Conservation (phyloP, 768 basidiomycete species). For the Hygrophorus pudorinus region DNA sequence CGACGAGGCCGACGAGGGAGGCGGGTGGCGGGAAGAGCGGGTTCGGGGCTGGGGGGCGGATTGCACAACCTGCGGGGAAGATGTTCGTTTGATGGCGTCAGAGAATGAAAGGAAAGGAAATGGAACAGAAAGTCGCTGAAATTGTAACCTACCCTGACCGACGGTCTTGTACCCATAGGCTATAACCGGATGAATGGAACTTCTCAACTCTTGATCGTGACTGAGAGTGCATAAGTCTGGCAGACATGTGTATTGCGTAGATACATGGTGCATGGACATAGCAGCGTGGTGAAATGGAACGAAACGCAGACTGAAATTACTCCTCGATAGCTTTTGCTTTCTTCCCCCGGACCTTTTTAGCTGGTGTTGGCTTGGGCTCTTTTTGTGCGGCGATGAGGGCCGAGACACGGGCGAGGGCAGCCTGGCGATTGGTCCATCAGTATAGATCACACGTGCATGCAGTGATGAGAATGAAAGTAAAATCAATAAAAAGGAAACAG, state of each 20-base stretch:
- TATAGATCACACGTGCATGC: slow-evolving; percentile 23
- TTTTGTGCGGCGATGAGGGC: slow-evolving; percentile 61
- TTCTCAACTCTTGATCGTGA: no score
- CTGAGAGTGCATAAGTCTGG: neutral
- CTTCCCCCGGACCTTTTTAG: slow-evolving; percentile 68
- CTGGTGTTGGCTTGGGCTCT: slow-evolving; percentile 55
- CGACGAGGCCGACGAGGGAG: slow-evolving; percentile 39
- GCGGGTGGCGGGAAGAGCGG: slow-evolving; percentile 19
- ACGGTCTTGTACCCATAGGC: no score
- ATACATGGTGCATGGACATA: slow-evolving; percentile 18
- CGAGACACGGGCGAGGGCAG: slow-evolving; percentile 67
- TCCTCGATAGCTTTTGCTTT: slow-evolving; percentile 32
- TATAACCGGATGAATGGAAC: no score
- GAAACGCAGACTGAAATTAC: slow-evolving; percentile 17
- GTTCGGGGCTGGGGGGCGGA: slow-evolving; percentile 38
- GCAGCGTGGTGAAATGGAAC: slow-evolving; percentile 16
- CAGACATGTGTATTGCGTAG: neutral
- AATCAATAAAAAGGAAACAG: slow-evolving; percentile 8
- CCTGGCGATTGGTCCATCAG: no score
- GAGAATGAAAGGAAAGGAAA: neutral
- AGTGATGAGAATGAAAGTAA: slow-evolving; percentile 7
- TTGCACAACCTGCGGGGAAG: slow-evolving; percentile 49
- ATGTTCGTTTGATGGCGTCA: slow-evolving; percentile 19
- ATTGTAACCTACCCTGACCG: no score
- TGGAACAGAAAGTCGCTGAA: no score